phyloP scores from a whole-genome alignment of 768 basidiomycete genomes.

The Clavaria fumosa region DNA sequence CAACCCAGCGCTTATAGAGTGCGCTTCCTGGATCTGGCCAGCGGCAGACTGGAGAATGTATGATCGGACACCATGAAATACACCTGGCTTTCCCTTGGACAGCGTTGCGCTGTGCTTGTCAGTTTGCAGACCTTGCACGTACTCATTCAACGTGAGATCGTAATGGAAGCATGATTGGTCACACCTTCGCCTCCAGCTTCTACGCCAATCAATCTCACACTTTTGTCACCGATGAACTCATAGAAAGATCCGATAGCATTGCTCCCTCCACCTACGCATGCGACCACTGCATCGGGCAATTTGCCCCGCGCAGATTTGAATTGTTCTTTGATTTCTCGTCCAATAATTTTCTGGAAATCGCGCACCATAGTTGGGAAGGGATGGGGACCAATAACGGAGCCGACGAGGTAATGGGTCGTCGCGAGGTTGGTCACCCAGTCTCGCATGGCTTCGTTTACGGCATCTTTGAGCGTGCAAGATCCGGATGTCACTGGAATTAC shows the following conservation, averaged over 20 bases:
- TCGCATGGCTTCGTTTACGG: slow-evolving; percentile 95
- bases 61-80: slow-evolving; percentile 90
- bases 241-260: slow-evolving; percentile 98
- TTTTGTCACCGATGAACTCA: slow-evolving; percentile 84
- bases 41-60: slow-evolving; percentile 80
- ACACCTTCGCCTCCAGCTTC: slow-evolving; percentile 95
- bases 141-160: background rate
- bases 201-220: slow-evolving; percentile 78
- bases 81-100: slow-evolving; percentile 80
- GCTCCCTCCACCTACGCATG: slow-evolving; percentile 95
- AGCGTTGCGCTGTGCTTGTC: slow-evolving; percentile 87
- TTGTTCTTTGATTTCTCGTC: slow-evolving; percentile 87
- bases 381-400: slow-evolving; percentile 94
- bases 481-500: slow-evolving; percentile 91
- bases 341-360: slow-evolving; percentile 94
- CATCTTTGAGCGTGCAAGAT: slow-evolving; percentile 91
- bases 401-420: slow-evolving; percentile 91
- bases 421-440: slow-evolving; percentile 97
- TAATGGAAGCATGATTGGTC: background rate
- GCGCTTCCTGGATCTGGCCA: slow-evolving; percentile 94
- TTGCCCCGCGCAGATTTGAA: slow-evolving; percentile 58
- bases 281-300: slow-evolving; percentile 86
- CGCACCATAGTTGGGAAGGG: slow-evolving; percentile 99
- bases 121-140: slow-evolving; percentile 56
- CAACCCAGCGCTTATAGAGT: slow-evolving; percentile 90